A percentile compares a stretch with the other conserved stretches of the same genome.
Evolutionary conservation across 2,329 filamentous ascomycete genomes (phyloP).

Genomic region (Cladophialophora yegresii): DNA sequence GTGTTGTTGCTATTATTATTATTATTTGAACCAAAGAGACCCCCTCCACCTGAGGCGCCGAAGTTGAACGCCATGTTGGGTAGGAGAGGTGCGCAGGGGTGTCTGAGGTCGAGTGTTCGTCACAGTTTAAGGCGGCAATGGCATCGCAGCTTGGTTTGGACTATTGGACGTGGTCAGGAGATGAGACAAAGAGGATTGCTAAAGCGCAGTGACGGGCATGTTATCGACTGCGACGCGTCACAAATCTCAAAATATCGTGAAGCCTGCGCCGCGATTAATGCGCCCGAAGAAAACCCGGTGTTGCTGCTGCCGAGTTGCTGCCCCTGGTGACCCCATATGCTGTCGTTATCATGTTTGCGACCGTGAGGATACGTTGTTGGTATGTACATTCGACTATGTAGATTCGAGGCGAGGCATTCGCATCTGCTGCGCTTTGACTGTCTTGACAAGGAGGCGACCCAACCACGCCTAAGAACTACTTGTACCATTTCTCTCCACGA

Average conservation of each 20-base stretch:
- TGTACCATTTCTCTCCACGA: no score
- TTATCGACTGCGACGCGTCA: slow-evolving; percentile 39
- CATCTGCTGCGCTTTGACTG: no score
- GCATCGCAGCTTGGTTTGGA: slow-evolving; percentile 16
- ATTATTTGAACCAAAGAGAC: slow-evolving; percentile 28
- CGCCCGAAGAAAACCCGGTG: neutral
- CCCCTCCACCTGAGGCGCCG: slow-evolving; percentile 21
- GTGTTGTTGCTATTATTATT: neutral
- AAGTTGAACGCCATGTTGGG: slow-evolving; percentile 29
- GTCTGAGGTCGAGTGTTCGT: neutral
- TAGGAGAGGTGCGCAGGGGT: slow-evolving; percentile 35
- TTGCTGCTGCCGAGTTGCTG: neutral
- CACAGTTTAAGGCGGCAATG: slow-evolving; percentile 12
- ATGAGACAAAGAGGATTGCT: neutral
- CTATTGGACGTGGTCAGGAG: neutral
- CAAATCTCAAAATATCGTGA: slow-evolving; percentile 18
- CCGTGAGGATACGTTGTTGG: no score
- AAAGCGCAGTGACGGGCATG: slow-evolving; percentile 14
- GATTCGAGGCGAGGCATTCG: no score
- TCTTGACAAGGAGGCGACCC: no score
- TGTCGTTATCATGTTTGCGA: no score
- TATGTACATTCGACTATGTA: no score
- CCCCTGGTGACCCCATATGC: no score
- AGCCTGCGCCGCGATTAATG: neutral
- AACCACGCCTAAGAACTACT: no score